Evolutionary conservation across 2,329 filamentous ascomycete species (phyloP), one percentile per base, ranked within the genome.

Genomic region (Paradendryphiella salina): DNA sequence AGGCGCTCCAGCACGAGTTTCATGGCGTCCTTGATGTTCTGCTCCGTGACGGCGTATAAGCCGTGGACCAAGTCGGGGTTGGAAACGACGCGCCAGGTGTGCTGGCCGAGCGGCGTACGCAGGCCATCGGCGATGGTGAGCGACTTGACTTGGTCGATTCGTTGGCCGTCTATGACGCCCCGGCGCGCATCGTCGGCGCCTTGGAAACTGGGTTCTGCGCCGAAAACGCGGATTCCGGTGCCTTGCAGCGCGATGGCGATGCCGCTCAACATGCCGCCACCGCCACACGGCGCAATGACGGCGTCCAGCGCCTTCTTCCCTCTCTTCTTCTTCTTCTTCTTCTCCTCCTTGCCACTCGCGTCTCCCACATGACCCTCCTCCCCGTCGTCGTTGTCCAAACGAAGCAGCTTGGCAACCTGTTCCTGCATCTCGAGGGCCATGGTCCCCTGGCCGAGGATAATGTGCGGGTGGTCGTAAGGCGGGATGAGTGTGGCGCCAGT

Each of bases 381-480:
- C 21, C 6, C 21, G 3, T 23, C 21, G 4, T 23, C 21, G 8
- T 23, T 9, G 7, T 9, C 23, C 8, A 26, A 26, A 26, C 23
- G 23, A 10, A 86, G 76, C 55, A 86, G 63, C 35, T 80, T 78
- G 3, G 69, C 72, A 1, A 86, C 88, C 69, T 97, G 92, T 53
- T 82, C 77, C 69, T 91, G 86, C 28, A 96, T 73, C 73, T 99
- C 94, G 4, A 96, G 72, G 0, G 85, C 92, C 55, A 89, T 79
- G 0, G 93, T 97, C n/a, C 93, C 94, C 76, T 96, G 92, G 0
- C 94, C 93, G 0, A 96, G 82, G 48, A 97, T 88, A 59, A 96
- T 91, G 71, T 96, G 85, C 2, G 89, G 88, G 74, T 97, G 89
- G 72, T 97, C 90, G 70, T 96, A 96, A 0, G 94, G 92, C 46